Evolutionary conservation across 441 rosid species (phyloP).

Genomic region (Jatropha multifida): DNA sequence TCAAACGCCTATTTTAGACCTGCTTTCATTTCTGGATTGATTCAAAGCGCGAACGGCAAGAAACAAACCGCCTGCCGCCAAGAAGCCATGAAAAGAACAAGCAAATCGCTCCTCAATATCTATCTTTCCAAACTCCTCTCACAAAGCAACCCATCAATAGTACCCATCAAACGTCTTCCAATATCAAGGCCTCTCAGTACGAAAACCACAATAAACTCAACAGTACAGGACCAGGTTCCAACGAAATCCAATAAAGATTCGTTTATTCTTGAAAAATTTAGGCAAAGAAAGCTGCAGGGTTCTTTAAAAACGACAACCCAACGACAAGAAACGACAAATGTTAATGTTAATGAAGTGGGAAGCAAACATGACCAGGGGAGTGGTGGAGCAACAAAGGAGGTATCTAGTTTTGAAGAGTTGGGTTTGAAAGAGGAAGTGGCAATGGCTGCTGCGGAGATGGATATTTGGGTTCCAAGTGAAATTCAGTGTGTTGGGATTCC

Average conservation of each 20-base stretch:
- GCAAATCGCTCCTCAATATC: conserved; percentile 16
- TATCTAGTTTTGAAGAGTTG: conserved; percentile 59
- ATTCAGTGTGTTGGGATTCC: conserved; percentile 78
- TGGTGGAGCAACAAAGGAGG: conserved; percentile 24
- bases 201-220: background rate
- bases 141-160: conserved; percentile 6
- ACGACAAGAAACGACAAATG: background rate
- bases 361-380: background rate
- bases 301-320: conserved; percentile 20
- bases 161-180: conserved; percentile 10
- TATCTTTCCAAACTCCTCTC: conserved; percentile 9
- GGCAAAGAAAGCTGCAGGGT: conserved; percentile 35
- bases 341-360: conserved; percentile 9
- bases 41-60: background rate
- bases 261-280: conserved; percentile 40
- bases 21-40: background rate
- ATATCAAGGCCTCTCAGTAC: conserved; percentile 17
- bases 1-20: background rate
- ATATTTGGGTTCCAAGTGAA: conserved; percentile 69
- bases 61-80: conserved; percentile 9
- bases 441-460: conserved; percentile 65
- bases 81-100: conserved; percentile 18
- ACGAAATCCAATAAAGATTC: conserved; percentile 30
- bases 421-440: conserved; percentile 68
- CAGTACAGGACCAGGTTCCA: background rate